Percentiles rank a stretch among this genome's conserved stretches.
phyloP scores from a whole-genome alignment of 148 eudicot species.

The Rhododendron henanense region DNA sequence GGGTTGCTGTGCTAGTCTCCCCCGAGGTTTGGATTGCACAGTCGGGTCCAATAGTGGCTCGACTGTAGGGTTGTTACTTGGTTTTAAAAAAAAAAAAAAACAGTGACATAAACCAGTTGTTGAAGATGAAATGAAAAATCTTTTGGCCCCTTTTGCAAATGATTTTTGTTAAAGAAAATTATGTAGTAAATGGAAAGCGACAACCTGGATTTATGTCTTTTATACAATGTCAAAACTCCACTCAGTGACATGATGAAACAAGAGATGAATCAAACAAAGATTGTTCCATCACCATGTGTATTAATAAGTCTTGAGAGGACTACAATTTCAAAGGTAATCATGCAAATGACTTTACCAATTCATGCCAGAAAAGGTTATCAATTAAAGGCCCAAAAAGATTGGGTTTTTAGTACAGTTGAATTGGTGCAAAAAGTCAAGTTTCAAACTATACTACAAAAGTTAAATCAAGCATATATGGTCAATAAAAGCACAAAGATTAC shows the following conservation, averaged over 20 bases:
- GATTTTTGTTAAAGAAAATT: not conserved
- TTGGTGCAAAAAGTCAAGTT: not conserved
- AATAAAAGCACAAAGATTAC: not conserved
- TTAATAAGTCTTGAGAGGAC: not conserved
- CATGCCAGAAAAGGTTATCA: not conserved
- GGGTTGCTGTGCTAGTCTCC: no score
- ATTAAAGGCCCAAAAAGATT: not conserved
- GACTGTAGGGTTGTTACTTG: no score
- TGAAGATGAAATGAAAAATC: not conserved
- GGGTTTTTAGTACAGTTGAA: not conserved
- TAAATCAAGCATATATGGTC: not conserved
- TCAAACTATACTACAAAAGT: not conserved
- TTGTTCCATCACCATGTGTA: not conserved
- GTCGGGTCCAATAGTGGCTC: no score
- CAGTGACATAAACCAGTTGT: not conserved
- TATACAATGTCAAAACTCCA: not conserved
- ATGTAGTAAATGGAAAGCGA: not conserved
- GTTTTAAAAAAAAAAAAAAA: not conserved
- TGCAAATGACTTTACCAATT: not conserved
- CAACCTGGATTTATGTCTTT: not conserved
- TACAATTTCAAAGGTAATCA: not conserved
- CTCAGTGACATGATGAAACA: not conserved
- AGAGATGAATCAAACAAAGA: not conserved
- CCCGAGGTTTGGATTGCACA: no score
- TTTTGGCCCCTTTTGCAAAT: not conserved